A percentile compares a stretch with the other conserved stretches of the same genome.
Evolutionary conservation across 208 protist genomes (phyloP).

Genomic region (Leishmania gerbilli): DNA sequence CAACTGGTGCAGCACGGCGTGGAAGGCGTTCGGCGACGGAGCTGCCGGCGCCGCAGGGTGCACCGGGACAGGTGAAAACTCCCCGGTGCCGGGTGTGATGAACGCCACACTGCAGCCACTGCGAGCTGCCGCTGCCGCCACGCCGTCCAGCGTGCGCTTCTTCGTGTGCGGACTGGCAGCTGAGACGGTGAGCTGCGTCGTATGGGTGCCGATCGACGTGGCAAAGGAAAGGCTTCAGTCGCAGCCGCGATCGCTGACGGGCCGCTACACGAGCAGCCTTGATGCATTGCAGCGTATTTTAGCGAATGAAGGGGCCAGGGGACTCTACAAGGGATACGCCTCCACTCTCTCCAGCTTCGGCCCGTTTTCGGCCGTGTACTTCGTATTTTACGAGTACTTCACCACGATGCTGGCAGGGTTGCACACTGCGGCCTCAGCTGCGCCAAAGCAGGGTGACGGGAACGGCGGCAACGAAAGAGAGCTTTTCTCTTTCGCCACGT

Average conservation of each 20-base stretch:
- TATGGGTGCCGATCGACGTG: constrained; percentile 92
- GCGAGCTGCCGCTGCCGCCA: not conserved
- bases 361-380: constrained; percentile 90
- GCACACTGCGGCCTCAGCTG: not conserved
- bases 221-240: constrained; percentile 87
- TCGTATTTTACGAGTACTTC: constrained; percentile 84
- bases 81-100: not conserved
- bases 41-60: not conserved
- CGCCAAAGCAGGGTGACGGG: not conserved
- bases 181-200: constrained; percentile 79
- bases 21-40: constrained; percentile 25
- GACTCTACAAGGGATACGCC: constrained; percentile 86
- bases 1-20: constrained; percentile 35
- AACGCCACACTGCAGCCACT: not conserved
- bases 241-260: constrained; percentile 55
- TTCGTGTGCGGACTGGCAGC: constrained; percentile 71
- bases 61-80: not conserved
- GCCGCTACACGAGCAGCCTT: constrained; percentile 63
- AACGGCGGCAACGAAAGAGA: not conserved
- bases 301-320: constrained; percentile 59
- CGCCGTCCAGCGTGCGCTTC: constrained; percentile 42
- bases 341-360: constrained; percentile 89
- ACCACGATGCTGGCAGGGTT: constrained; percentile 21
- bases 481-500: constrained; percentile 20
- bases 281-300: constrained; percentile 70